These are phyloP conservation scores for Russula sp. DNA, from an alignment of 768 basidiomycete species.

Conservation along the genomic window DNA sequence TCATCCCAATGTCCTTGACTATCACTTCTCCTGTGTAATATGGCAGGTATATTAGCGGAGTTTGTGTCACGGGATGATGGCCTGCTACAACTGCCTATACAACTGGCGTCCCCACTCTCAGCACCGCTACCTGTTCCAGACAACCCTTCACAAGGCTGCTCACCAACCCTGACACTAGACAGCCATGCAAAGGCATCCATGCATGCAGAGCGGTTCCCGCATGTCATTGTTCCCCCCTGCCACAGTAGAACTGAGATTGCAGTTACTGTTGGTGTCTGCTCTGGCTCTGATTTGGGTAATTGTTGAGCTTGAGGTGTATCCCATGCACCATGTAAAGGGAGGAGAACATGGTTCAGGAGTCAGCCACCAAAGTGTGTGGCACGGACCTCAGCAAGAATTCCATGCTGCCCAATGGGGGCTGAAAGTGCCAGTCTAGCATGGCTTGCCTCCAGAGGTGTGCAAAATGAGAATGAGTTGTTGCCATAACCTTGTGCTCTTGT, in stretches of 20 bases:
- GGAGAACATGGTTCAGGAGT: slow-evolving; percentile 25
- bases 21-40: slow-evolving; percentile 36
- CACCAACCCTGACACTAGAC: slow-evolving; percentile 61
- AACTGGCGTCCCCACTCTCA: slow-evolving; percentile 41
- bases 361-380: slow-evolving; percentile 36
- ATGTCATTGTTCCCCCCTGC: slow-evolving; percentile 37
- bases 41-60: background rate
- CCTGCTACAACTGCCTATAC: slow-evolving; percentile 37
- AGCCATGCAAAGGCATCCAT: slow-evolving; percentile 71
- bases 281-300: slow-evolving; percentile 16
- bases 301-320: slow-evolving; percentile 3
- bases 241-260: slow-evolving; percentile 14
- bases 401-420: slow-evolving; percentile 58
- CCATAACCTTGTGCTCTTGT: slow-evolving; percentile 21
- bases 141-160: slow-evolving; percentile 43
- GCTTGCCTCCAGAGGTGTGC: slow-evolving; percentile 39
- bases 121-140: slow-evolving; percentile 45
- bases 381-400: slow-evolving; percentile 65
- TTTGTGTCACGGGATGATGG: slow-evolving; percentile 19
- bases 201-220: slow-evolving; percentile 39
- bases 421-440: slow-evolving; percentile 35
- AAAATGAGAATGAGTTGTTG: slow-evolving; percentile 41
- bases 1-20: slow-evolving; percentile 36
- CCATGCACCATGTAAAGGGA: slow-evolving; percentile 16
- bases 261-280: slow-evolving; percentile 21